These are phyloP conservation scores for Pseudisothecium myosuroides DNA, from an alignment of 225 moss, liverwort and hornwort genomes.

Conservation along the genomic window DNA sequence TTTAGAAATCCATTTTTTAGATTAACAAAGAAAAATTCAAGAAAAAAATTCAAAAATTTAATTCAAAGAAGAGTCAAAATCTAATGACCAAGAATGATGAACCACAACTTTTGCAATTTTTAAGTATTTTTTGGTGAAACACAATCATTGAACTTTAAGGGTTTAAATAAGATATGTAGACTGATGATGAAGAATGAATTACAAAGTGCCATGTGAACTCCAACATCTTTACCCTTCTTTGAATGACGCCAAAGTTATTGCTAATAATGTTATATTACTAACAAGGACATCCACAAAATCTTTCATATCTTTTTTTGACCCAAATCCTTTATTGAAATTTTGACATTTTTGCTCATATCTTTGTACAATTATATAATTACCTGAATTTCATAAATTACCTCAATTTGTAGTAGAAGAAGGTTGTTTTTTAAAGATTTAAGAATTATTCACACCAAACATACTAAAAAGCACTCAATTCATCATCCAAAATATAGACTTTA, in stretches of 20 bases:
- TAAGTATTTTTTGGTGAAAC: not conserved
- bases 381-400: not conserved
- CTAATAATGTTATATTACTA: not conserved
- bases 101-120: not conserved
- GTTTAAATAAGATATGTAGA: not conserved
- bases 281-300: accelerated
- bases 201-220: not conserved
- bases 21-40: not conserved
- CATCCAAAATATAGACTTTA: not conserved
- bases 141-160: not conserved
- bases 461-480: not conserved
- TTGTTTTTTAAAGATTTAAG: no score
- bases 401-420: not conserved
- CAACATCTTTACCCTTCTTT: not conserved
- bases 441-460: not conserved
- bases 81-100: not conserved
- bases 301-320: not conserved
- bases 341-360: not conserved
- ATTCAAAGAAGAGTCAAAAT: not conserved
- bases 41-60: not conserved
- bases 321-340: not conserved
- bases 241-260: not conserved
- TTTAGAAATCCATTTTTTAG: not conserved
- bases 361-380: not conserved
- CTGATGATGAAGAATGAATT: not conserved